These are phyloP conservation scores for Durio zibethinus DNA, from an alignment of 345 rosid species.

Conservation along the genomic window DNA sequence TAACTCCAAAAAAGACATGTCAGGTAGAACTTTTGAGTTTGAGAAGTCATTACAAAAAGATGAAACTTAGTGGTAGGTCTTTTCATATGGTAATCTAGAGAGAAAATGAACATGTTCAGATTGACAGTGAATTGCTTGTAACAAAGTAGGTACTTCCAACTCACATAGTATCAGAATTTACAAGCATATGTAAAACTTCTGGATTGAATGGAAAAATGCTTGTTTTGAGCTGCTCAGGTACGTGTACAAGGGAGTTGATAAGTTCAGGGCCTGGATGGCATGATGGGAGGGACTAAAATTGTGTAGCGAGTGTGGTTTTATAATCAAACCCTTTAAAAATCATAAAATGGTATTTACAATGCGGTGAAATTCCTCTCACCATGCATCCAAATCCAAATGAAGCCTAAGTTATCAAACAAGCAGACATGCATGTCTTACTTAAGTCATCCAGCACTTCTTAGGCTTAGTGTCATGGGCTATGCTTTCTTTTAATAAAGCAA, in stretches of 20 bases:
- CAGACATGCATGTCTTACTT: conserved; percentile 14
- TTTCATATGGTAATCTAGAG: not conserved
- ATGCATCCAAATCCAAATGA: no score
- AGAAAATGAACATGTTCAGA: not conserved
- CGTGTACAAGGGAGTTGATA: not conserved
- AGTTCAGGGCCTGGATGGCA: no score
- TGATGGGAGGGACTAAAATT: no score
- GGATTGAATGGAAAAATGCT: not conserved
- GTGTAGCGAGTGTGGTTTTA: no score
- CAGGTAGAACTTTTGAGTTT: not conserved
- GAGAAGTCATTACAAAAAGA: not conserved
- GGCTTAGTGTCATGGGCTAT: no score
- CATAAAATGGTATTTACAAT: no score
- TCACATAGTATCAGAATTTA: not conserved
- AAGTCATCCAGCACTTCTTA: not conserved
- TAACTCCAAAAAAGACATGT: not conserved
- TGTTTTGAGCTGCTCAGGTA: no score
- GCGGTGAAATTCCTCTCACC: no score
- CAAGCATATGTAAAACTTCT: not conserved
- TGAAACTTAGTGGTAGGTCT: not conserved
- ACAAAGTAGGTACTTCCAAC: not conserved
- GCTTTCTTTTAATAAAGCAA: no score
- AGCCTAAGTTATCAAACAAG: not conserved
- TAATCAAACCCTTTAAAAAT: no score
- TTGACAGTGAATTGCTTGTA: not conserved